Base-by-base conservation (phyloP, 805 yeast genomes). In the Nakazawaea ambrosiae region DNA sequence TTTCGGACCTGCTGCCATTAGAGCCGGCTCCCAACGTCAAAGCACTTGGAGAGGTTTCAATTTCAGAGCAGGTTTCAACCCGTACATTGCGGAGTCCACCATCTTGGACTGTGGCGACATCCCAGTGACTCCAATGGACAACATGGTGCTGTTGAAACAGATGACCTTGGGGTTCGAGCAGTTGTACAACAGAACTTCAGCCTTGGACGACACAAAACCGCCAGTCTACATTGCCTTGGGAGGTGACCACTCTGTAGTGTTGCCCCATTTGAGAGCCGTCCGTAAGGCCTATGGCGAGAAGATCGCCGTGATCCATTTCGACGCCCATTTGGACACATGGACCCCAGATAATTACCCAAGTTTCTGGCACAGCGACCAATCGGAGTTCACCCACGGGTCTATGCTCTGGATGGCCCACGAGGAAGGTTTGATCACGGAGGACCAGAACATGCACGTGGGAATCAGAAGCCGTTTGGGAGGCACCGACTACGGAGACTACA, bases 321-420 rank as follows among this genome's bases (percentile, higher is more conserved):
- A 85, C 53, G 90, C 92, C 11, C 94, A 84, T 59, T 66, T 84
- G 46, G 94, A 85, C 55, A 84, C 94, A 4, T 73, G 88, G 90
- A 55, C 77, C 45, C 92, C 94, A 9, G 66, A 72, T 42, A 70
- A 77, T 53, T 83, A 82, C 51, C 82, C 85, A 18, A 61, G 76
- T 14, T 72, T 67, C 50, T 74, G 81, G 81, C 65, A 63, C 48
- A 63, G 75, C n/a, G 68, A 69, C 26, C 71, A 68, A 47, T 62
- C 72, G 29, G 75, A 78, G 34, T 70, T 81, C 56, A 85, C 83
- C 29, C 95, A 85, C 51, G 95, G 95, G 4, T 78, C 92, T 5
- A 82, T 85, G 89, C 65, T 85, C 27, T 84, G 92, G 92, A 70
- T 79, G 68, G 90, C 90, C 5, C 57, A 60, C 37, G 66, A 79